A percentile compares a stretch with the other conserved stretches of the same genome.
Evolutionary conservation across 1,284 basidiomycete genomes (phyloP).

Genomic region (Vanrija humicola): DNA sequence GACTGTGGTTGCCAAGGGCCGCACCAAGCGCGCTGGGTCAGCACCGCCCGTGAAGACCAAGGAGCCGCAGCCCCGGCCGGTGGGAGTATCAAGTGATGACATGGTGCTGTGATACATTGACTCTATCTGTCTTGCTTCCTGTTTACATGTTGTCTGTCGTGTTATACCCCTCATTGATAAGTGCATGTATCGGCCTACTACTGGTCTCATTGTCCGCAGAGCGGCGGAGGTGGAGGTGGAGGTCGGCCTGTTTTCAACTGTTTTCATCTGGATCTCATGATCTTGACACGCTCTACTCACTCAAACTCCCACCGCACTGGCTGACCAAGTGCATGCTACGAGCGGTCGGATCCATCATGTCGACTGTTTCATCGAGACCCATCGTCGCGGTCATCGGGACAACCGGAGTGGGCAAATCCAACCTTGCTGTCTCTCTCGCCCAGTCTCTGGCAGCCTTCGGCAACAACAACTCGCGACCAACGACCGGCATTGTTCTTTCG

Average conservation of each 20-base stretch:
- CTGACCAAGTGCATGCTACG: too few relatives aligned
- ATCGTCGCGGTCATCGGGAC: slow-evolving; percentile 80
- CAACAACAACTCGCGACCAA: not conserved
- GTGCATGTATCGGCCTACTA: too few relatives aligned
- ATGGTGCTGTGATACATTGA: slow-evolving; percentile 3
- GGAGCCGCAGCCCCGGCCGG: not conserved
- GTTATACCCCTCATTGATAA: too few relatives aligned
- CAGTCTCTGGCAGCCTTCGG: slow-evolving; percentile 41
- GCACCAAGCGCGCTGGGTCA: slow-evolving; percentile 12
- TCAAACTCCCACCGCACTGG: too few relatives aligned
- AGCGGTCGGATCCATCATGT: too few relatives aligned
- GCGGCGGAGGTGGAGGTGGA: too few relatives aligned
- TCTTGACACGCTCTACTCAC: too few relatives aligned
- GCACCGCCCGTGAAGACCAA: slow-evolving; percentile 10
- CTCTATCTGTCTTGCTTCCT: not conserved
- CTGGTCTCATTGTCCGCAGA: too few relatives aligned
- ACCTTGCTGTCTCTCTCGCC: slow-evolving; percentile 84
- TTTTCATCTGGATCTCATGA: too few relatives aligned
- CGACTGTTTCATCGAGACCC: slow-evolving; percentile 4
- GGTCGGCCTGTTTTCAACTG: too few relatives aligned
- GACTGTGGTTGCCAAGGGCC: slow-evolving; percentile 7
- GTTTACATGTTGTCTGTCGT: not conserved
- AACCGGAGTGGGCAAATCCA: slow-evolving; percentile 95
- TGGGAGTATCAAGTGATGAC: slow-evolving; percentile 6
- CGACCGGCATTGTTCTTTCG: slow-evolving; percentile 62